phyloP scores from a whole-genome alignment of 225 moss, liverwort and hornwort species.

The Straminergon stramineum region DNA sequence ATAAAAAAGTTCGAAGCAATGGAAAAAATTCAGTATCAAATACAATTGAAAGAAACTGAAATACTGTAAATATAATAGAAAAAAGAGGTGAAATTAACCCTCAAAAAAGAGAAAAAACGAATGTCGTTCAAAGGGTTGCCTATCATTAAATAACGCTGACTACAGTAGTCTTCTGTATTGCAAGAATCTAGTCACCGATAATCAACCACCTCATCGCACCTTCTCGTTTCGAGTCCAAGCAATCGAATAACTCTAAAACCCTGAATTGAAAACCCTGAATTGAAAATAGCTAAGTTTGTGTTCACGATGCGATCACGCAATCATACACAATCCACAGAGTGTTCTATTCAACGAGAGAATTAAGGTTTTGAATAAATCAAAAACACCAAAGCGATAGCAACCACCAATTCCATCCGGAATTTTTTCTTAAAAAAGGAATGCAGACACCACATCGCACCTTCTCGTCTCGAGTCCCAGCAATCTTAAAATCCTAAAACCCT shows the following conservation, averaged over 20 bases:
- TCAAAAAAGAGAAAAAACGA: too few relatives aligned
- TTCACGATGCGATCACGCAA: not conserved
- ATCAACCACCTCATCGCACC: not conserved
- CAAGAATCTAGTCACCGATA: not conserved
- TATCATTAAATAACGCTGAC: not conserved
- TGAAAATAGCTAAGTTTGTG: not conserved
- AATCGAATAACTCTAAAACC: not conserved
- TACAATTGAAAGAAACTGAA: not conserved
- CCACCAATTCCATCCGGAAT: not conserved
- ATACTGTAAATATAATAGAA: not conserved
- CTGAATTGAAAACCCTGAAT: not conserved
- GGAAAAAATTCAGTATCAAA: not conserved
- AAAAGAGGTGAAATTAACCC: not conserved
- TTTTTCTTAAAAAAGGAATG: not conserved
- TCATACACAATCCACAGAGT: not conserved
- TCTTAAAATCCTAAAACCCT: not conserved
- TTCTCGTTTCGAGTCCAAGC: not conserved
- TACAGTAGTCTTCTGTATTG: not conserved
- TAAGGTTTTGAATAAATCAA: not conserved
- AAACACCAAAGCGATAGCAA: not conserved
- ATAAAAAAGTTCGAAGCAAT: not conserved
- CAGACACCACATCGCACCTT: conserved; percentile 16
- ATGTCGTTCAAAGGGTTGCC: not conserved
- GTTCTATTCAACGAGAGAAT: not conserved
- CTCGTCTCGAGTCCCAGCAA: conserved; percentile 55